Evolutionary conservation across 192 early-diverging fungal genomes (phyloP).

Genomic region (Coemansia sp.): DNA sequence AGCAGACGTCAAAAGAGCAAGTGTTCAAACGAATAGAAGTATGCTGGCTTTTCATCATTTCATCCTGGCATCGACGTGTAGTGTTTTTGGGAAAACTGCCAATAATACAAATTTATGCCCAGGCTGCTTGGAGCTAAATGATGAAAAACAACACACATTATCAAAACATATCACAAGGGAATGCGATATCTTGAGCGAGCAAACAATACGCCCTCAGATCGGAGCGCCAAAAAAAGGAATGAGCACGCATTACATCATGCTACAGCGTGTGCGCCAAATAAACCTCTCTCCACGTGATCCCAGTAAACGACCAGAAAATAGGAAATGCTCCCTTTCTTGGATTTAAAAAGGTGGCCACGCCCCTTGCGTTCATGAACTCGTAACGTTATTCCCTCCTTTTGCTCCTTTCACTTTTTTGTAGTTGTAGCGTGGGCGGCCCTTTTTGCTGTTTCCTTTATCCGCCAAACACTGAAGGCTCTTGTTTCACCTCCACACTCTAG

Average conservation of each 20-base stretch:
- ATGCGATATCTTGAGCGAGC: too few relatives aligned
- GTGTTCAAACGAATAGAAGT: too few relatives aligned
- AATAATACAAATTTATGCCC: too few relatives aligned
- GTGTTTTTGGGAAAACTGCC: too few relatives aligned
- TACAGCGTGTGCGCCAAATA: conserved; percentile 6
- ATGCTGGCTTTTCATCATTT: too few relatives aligned
- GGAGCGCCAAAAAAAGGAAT: conserved; percentile 5
- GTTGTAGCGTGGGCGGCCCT: neutral
- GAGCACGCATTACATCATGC: conserved; percentile 9
- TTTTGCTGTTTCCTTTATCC: neutral
- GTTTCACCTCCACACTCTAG: neutral
- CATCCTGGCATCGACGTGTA: too few relatives aligned
- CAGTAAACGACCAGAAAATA: neutral
- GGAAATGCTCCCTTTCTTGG: neutral
- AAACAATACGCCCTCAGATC: neutral
- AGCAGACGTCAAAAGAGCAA: too few relatives aligned
- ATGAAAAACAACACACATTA: too few relatives aligned
- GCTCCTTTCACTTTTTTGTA: neutral
- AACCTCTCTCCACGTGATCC: conserved; percentile 9
- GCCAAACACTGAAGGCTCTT: neutral
- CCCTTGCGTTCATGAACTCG: neutral
- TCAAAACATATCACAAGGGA: too few relatives aligned
- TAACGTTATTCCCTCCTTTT: neutral
- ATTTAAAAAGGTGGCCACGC: neutral
- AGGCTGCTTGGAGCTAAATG: too few relatives aligned